Percentiles rank a stretch among this genome's conserved stretches.
Evolutionary conservation across 768 basidiomycete species (phyloP).

Genomic region (Russula sp.): DNA sequence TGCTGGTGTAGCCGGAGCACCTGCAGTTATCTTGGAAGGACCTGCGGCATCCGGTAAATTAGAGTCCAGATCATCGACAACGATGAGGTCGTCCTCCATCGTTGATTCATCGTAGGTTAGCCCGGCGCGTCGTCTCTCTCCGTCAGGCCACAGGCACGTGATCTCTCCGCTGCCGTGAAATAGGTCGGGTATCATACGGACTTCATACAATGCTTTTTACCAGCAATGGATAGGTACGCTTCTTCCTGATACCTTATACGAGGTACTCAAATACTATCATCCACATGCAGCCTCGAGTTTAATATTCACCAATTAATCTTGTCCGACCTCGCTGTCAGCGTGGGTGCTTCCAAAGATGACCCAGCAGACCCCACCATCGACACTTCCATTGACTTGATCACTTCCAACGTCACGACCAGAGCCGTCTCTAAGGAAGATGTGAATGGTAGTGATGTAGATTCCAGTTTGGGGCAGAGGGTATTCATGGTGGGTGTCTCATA

Average conservation of each 20-base stretch:
- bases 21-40: conserved; percentile 19
- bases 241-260: neutral
- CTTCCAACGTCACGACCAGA: conserved; percentile 50
- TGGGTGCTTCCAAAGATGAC: conserved; percentile 19
- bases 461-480: conserved; percentile 31
- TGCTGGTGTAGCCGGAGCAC: conserved; percentile 13
- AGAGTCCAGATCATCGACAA: conserved; percentile 49
- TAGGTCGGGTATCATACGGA: too few relatives aligned
- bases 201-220: neutral
- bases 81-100: conserved; percentile 57
- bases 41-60: conserved; percentile 32
- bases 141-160: too few relatives aligned
- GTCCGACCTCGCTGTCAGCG: conserved; percentile 23
- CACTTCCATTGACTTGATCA: conserved; percentile 46
- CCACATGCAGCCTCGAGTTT: conserved; percentile 19
- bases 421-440: conserved; percentile 9
- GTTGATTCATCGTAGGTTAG: neutral
- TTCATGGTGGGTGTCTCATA: conserved; percentile 49
- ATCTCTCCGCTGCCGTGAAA: neutral
- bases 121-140: neutral
- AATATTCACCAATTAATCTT: conserved; percentile 22
- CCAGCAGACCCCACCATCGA: conserved; percentile 18
- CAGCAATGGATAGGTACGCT: conserved; percentile 11
- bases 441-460: conserved; percentile 16
- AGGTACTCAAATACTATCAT: neutral